Evolutionary conservation across 371 early-diverging fungal species (phyloP).

Genomic region (Mycotypha africana): DNA sequence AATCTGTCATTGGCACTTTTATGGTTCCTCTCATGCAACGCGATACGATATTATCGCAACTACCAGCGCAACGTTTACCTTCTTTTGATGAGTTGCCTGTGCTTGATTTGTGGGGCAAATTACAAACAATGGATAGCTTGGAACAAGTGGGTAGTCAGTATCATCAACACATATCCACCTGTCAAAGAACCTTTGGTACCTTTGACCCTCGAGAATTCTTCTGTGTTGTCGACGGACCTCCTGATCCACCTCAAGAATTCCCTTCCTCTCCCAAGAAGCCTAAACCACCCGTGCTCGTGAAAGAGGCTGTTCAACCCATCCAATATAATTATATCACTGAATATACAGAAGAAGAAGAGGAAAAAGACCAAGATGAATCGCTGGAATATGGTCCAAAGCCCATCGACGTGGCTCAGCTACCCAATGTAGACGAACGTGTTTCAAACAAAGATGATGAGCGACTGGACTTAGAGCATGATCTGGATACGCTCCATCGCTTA

Average conservation of each 20-base stretch:
- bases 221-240: slow-evolving; percentile 29
- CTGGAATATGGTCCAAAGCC: slow-evolving; percentile 28
- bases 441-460: slow-evolving; percentile 26
- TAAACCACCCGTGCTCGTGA: slow-evolving; percentile 15
- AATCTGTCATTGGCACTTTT: slow-evolving; percentile 43
- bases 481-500: slow-evolving; percentile 19
- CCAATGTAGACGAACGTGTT: slow-evolving; percentile 18
- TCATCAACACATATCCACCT: slow-evolving; percentile 48
- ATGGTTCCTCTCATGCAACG: slow-evolving; percentile 62
- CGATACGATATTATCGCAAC: slow-evolving; percentile 46
- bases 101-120: slow-evolving; percentile 56
- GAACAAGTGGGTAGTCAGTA: slow-evolving; percentile 38
- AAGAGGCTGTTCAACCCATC: slow-evolving; percentile 31
- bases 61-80: slow-evolving; percentile 49
- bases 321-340: slow-evolving; percentile 15
- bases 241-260: slow-evolving; percentile 17
- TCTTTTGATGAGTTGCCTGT: slow-evolving; percentile 49
- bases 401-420: slow-evolving; percentile 33
- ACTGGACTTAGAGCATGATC: slow-evolving; percentile 23
- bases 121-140: slow-evolving; percentile 39
- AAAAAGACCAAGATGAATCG: slow-evolving; percentile 3
- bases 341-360: slow-evolving; percentile 12
- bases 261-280: slow-evolving; percentile 13
- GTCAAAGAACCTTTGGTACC: slow-evolving; percentile 26
- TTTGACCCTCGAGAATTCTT: slow-evolving; percentile 46